A percentile compares a stretch with the other conserved stretches of the same genome.
phyloP scores from a whole-genome alignment of 345 rosid species.

The Erysimum cheiranthoides region DNA sequence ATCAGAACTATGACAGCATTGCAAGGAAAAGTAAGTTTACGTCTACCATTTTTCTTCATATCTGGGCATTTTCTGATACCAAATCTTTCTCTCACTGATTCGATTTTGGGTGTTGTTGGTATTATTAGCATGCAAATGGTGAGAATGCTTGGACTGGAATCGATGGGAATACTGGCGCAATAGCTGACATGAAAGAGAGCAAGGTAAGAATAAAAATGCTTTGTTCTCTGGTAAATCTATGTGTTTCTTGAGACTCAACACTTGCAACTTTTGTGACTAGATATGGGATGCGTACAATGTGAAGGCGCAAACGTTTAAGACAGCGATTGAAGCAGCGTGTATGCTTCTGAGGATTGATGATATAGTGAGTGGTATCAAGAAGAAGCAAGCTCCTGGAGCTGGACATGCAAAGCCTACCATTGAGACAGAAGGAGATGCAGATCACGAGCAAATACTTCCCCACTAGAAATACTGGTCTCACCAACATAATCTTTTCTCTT shows the following conservation, averaged over 20 bases:
- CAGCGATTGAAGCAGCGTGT: conserved; percentile 93
- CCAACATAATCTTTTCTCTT: conserved; percentile 19
- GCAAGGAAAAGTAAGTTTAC: conserved; percentile 76
- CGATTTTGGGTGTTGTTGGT: background rate
- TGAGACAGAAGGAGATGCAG: conserved; percentile 95
- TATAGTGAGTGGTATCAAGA: conserved; percentile 97
- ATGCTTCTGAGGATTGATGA: conserved; percentile 96
- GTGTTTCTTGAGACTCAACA: conserved; percentile 11
- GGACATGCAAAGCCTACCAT: conserved; percentile 73
- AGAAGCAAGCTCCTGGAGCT: conserved; percentile 82
- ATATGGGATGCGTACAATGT: conserved; percentile 98
- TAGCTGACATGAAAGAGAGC: conserved; percentile 86
- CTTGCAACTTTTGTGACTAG: conserved; percentile 46
- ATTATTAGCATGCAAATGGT: conserved; percentile 85
- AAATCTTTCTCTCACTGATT: conserved; percentile 1
- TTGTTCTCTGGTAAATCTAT: conserved; percentile 4
- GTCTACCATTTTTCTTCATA: background rate
- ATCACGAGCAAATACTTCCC: conserved; percentile 85
- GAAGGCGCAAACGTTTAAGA: conserved; percentile 92
- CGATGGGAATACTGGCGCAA: conserved; percentile 89
- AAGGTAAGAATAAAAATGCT: conserved; percentile 52
- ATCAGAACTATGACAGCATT: conserved; percentile 48
- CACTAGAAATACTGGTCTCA: conserved; percentile 62
- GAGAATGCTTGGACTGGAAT: conserved; percentile 98
- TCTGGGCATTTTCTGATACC: background rate